These are phyloP conservation scores for Lyophyllum semitale DNA, from an alignment of 768 basidiomycete species.

Conservation along the genomic window DNA sequence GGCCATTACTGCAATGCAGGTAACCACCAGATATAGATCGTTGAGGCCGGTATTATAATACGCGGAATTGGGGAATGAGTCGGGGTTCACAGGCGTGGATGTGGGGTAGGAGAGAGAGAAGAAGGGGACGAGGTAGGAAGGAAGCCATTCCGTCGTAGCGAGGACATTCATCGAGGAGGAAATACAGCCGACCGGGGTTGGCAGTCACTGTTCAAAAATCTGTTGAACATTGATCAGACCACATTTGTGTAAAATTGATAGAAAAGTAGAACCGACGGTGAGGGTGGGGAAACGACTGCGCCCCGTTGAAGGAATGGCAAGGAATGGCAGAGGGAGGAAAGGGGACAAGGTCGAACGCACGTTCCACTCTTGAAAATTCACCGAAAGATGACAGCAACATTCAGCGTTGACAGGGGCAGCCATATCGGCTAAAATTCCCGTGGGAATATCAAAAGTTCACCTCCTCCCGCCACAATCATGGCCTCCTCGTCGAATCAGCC, in stretches of 20 bases:
- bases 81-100: conserved; percentile 52
- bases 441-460: conserved; percentile 22
- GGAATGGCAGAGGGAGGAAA: neutral
- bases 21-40: conserved; percentile 79
- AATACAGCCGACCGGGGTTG: conserved; percentile 24
- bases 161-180: conserved; percentile 18
- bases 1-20: conserved; percentile 88
- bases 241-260: conserved; percentile 11
- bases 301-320: neutral
- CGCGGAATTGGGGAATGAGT: conserved; percentile 70
- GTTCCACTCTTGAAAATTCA: neutral
- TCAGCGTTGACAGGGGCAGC: neutral
- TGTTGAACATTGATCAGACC: conserved; percentile 13
- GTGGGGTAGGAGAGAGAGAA: conserved; percentile 74
- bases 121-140: conserved; percentile 64
- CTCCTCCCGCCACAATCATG: conserved; percentile 28
- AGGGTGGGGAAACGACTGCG: neutral
- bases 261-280: neutral
- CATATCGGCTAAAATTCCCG: conserved; percentile 9
- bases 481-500: conserved; percentile 67
- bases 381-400: conserved; percentile 10
- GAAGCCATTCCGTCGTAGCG: conserved; percentile 38
- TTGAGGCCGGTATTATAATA: conserved; percentile 75
- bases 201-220: conserved; percentile 7
- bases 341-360: neutral